These are phyloP conservation scores for Hanseniaspora nectarophila DNA, from an alignment of 805 yeast species.

Conservation along the genomic window DNA sequence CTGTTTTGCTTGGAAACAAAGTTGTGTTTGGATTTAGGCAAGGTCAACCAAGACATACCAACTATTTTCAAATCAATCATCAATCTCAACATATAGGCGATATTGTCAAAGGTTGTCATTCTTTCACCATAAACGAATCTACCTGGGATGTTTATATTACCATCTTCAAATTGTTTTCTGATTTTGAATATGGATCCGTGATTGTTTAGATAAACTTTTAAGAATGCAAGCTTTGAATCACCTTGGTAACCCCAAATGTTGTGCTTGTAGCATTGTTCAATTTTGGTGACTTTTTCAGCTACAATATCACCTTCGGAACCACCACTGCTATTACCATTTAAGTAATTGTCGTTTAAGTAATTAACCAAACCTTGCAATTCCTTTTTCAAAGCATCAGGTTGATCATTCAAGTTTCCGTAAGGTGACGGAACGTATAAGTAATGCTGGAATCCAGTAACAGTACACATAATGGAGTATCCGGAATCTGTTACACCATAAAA, in stretches of 20 bases:
- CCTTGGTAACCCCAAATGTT: constrained; percentile 91
- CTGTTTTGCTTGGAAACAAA: constrained; percentile 30
- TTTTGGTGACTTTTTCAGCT: constrained; percentile 42
- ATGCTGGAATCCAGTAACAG: constrained; percentile 77
- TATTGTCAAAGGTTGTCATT: constrained; percentile 73
- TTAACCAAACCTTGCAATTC: constrained; percentile 39
- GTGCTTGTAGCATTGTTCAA: constrained; percentile 62
- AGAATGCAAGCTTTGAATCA: constrained; percentile 62
- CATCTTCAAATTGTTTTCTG: constrained; percentile 73
- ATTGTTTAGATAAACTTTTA: constrained; percentile 57
- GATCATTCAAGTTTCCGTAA: constrained; percentile 38
- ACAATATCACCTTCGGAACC: not conserved
- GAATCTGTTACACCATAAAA: constrained; percentile 85
- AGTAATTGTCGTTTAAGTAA: constrained; percentile 37
- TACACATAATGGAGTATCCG: constrained; percentile 83
- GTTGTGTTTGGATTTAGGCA: constrained; percentile 62
- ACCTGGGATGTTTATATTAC: constrained; percentile 54
- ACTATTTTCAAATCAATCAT: constrained; percentile 88
- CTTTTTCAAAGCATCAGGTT: constrained; percentile 28
- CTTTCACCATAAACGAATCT: constrained; percentile 46
- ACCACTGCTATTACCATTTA: constrained; percentile 17
- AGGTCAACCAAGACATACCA: constrained; percentile 94
- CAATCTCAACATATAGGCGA: constrained; percentile 70
- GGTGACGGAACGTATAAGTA: constrained; percentile 91
- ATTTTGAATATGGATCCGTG: constrained; percentile 56